Conservation (phyloP, 2,329 filamentous ascomycete genomes). For the Sordariomycetes sp. region DNA sequence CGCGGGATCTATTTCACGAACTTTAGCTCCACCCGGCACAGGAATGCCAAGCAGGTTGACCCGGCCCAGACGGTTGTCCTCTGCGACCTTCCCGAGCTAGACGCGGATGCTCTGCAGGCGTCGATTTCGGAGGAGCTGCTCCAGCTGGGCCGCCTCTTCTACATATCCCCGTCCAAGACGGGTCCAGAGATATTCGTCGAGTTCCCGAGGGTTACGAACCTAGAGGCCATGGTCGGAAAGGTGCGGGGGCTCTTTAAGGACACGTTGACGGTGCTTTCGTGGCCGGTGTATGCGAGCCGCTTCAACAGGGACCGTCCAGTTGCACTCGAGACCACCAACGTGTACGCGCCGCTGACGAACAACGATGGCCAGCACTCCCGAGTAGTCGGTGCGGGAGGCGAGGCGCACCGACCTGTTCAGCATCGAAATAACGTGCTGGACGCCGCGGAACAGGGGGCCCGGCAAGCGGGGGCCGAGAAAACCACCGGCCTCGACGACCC, state of each 20-base stretch:
- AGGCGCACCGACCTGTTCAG: background rate
- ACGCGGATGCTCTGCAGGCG: background rate
- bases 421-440: background rate
- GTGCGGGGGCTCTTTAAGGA: slow-evolving; percentile 4
- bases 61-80: slow-evolving; percentile 3
- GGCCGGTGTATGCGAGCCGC: slow-evolving; percentile 5
- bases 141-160: slow-evolving; percentile 6
- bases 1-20: slow-evolving; percentile 7
- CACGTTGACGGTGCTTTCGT: slow-evolving; percentile 4
- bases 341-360: slow-evolving; percentile 3
- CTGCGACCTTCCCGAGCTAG: background rate
- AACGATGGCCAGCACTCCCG: background rate
- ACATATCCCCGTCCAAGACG: slow-evolving; percentile 2
- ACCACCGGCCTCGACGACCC: background rate
- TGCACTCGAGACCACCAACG: slow-evolving; percentile 3
- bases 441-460: background rate
- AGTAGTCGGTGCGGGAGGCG: background rate
- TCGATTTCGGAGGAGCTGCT: background rate
- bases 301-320: background rate
- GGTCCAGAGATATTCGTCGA: slow-evolving; percentile 7
- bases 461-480: background rate
- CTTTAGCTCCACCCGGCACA: slow-evolving; percentile 5
- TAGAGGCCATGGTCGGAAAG: slow-evolving; percentile 1
- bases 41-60: slow-evolving; percentile 2
- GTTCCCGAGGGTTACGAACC: slow-evolving; percentile 6